A percentile compares a stretch with the other conserved stretches of the same genome.
Conservation (phyloP, 2,329 filamentous ascomycete species). For the Pseudocercospora vitis region DNA sequence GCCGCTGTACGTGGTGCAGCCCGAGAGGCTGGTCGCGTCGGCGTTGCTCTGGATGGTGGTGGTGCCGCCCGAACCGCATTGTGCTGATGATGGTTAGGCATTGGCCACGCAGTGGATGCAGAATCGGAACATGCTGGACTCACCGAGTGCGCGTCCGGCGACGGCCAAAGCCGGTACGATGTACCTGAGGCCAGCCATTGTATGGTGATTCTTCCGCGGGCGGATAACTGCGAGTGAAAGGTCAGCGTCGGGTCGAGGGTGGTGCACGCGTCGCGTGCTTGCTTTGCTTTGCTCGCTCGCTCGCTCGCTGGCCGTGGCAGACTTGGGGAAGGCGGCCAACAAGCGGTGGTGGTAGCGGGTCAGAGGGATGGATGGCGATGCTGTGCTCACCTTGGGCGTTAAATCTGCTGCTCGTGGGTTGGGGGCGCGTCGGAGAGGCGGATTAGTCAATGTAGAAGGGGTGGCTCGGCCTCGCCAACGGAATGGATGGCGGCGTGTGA, state of each 20-base stretch:
- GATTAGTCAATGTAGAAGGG: slow-evolving; percentile 19
- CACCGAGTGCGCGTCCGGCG: slow-evolving; percentile 55
- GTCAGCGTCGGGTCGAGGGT: slow-evolving; percentile 21
- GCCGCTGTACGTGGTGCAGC: slow-evolving; percentile 69
- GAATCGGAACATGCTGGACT: slow-evolving; percentile 21
- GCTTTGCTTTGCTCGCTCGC: too few species aligned
- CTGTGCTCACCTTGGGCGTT: slow-evolving; percentile 18
- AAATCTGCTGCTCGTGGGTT: slow-evolving; percentile 21
- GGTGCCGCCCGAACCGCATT: slow-evolving; percentile 46
- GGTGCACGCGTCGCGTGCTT: slow-evolving; percentile 8
- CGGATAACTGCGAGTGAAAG: slow-evolving; percentile 22
- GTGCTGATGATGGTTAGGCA: slow-evolving; percentile 22
- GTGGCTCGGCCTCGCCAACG: slow-evolving; percentile 10
- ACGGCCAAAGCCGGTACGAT: slow-evolving; percentile 58
- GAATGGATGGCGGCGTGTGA: slow-evolving; percentile 14
- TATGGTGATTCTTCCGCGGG: slow-evolving; percentile 19
- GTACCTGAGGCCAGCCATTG: slow-evolving; percentile 58
- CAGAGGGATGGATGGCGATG: slow-evolving; percentile 6
- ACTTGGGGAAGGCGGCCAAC: not conserved
- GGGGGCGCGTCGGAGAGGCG: slow-evolving; percentile 8
- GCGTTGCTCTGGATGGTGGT: slow-evolving; percentile 61
- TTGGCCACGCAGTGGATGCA: slow-evolving; percentile 25
- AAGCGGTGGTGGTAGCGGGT: slow-evolving; percentile 1
- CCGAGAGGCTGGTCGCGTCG: slow-evolving; percentile 59
- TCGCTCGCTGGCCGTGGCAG: not conserved